Percentiles rank a stretch among this genome's conserved stretches.
Evolutionary conservation across 1,139 yeast genomes (phyloP).

Genomic region (Candida buenavistaensis): DNA sequence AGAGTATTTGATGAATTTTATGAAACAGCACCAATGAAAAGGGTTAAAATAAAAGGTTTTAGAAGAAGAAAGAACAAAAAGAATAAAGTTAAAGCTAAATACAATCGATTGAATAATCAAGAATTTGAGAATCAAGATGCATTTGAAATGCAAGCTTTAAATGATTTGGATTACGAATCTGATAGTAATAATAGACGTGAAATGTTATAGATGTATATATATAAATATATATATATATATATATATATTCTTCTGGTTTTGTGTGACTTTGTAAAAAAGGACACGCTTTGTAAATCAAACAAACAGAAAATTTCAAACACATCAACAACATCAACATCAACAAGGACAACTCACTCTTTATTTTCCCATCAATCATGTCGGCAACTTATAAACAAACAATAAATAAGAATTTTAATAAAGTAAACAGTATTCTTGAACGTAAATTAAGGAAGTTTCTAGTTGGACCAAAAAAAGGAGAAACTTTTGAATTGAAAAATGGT

Average conservation of each 20-base stretch:
- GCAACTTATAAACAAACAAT: slow-evolving; percentile 4
- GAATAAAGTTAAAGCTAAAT: slow-evolving; percentile 5
- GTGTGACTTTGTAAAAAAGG: background rate
- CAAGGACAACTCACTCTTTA: slow-evolving; percentile 8
- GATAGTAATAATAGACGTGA: slow-evolving; percentile 7
- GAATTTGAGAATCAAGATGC: slow-evolving; percentile 16
- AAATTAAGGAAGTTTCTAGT: slow-evolving; percentile 45
- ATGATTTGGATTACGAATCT: slow-evolving; percentile 19
- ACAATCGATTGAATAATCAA: slow-evolving; percentile 7
- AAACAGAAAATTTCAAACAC: no score
- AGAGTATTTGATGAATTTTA: slow-evolving; percentile 64
- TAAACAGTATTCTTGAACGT: slow-evolving; percentile 42
- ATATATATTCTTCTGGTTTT: background rate
- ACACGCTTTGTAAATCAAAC: no score
- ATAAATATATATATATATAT: background rate
- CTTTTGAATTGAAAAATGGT: slow-evolving; percentile 85
- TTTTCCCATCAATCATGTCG: slow-evolving; percentile 8
- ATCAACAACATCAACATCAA: no score
- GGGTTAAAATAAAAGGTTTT: slow-evolving; percentile 8
- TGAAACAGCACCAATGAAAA: slow-evolving; percentile 11
- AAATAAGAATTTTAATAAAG: slow-evolving; percentile 13
- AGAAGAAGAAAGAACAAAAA: slow-evolving; percentile 4
- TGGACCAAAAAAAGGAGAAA: slow-evolving; percentile 65
- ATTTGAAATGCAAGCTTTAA: slow-evolving; percentile 15
- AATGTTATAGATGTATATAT: slow-evolving; percentile 8